Percentiles rank a stretch among this genome's conserved stretches.
phyloP scores from a whole-genome alignment of 2,329 filamentous ascomycete genomes.

The Golovinomyces cichoracearum region DNA sequence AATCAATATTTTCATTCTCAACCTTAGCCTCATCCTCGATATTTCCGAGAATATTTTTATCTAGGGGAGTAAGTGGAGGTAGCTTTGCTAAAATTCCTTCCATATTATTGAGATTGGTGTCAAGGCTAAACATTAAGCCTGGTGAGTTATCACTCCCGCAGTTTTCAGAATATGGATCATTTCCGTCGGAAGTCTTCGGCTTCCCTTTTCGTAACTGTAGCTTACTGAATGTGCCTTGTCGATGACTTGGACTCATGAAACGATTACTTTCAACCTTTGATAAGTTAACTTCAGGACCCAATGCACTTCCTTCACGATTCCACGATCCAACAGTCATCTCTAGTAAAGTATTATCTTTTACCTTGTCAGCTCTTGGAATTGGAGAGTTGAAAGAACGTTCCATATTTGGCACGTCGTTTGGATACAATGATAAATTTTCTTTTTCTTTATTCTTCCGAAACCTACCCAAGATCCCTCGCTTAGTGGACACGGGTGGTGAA shows the following conservation, averaged over 20 bases:
- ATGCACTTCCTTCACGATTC: constrained; percentile 12
- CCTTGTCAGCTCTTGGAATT: constrained; percentile 5
- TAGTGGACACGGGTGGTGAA: constrained; percentile 15
- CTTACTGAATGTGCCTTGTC: constrained; percentile 21
- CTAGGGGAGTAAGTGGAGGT: constrained; percentile 44
- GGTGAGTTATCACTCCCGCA: constrained; percentile 13
- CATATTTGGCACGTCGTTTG: constrained; percentile 26
- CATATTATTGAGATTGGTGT: constrained; percentile 77
- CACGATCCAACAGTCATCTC: constrained; percentile 10
- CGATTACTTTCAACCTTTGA: constrained; percentile 7
- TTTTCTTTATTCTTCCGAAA: constrained; percentile 24
- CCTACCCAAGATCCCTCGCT: constrained; percentile 12
- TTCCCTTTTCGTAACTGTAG: constrained; percentile 35
- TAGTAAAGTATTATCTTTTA: constrained; percentile 8
- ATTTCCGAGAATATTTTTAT: constrained; percentile 24
- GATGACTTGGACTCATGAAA: constrained; percentile 2
- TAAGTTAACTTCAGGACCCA: constrained; percentile 11
- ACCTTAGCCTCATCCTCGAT: constrained; percentile 19
- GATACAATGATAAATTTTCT: constrained; percentile 23
- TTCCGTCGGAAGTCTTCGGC: constrained; percentile 23
- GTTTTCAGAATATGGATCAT: constrained; percentile 23
- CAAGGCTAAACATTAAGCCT: constrained; percentile 43
- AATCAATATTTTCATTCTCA: constrained; percentile 10
- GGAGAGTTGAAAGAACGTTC: constrained; percentile 24
- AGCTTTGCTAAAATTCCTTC: constrained; percentile 61